Percentiles rank a stretch among this genome's conserved stretches.
These are phyloP conservation scores for Panellus pusillus DNA, from an alignment of 768 basidiomycete genomes.

Conservation along the genomic window DNA sequence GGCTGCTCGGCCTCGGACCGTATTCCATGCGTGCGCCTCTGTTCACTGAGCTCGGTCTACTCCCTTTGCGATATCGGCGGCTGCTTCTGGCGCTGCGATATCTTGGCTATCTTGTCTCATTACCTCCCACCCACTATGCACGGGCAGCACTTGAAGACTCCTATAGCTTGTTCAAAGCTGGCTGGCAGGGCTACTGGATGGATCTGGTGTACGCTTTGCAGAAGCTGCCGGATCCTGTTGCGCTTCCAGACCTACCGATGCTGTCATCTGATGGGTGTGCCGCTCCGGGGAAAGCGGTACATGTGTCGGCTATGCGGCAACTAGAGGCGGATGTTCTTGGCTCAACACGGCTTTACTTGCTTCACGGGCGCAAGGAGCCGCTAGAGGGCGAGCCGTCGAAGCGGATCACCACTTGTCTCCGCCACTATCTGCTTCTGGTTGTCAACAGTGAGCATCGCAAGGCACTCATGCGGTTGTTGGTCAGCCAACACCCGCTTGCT, in stretches of 20 bases:
- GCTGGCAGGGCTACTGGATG: not conserved
- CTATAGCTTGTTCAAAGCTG: not conserved
- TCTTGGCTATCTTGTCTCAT: not conserved
- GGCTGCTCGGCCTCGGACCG: slow-evolving; percentile 16
- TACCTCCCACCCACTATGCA: not conserved
- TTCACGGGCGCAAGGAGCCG: not conserved
- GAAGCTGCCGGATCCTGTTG: not conserved
- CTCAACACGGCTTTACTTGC: not conserved
- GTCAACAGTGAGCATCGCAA: not conserved
- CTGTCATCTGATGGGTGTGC: no score
- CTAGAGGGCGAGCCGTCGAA: not conserved
- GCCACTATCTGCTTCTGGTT: not conserved
- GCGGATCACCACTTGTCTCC: not conserved
- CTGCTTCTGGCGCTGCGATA: slow-evolving; percentile 16
- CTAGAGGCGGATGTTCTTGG: not conserved
- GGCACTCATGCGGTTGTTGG: not conserved
- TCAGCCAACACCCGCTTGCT: not conserved
- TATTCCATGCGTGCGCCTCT: slow-evolving; percentile 13
- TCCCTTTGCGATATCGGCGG: no score
- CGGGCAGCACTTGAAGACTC: not conserved
- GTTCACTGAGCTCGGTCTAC: slow-evolving; percentile 23
- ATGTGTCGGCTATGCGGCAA: not conserved
- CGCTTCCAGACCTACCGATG: no score
- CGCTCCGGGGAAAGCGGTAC: not conserved
- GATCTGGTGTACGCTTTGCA: not conserved